These are phyloP conservation scores for Chaetomium strumarium DNA, from an alignment of 2,329 filamentous ascomycete species.

Conservation along the genomic window DNA sequence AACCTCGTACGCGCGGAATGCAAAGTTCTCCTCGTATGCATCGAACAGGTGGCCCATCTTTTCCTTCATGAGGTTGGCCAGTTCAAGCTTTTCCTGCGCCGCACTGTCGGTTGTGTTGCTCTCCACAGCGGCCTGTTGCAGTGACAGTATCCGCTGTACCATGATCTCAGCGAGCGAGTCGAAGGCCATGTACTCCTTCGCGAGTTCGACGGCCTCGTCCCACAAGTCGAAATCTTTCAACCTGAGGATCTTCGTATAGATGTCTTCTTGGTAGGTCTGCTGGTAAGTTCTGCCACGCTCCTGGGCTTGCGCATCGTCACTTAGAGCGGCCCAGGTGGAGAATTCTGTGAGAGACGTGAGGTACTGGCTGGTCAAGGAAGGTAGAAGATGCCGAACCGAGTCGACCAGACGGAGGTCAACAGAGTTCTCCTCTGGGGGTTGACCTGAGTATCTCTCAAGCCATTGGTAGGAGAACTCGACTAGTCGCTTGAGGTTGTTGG, in stretches of 20 bases:
- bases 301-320: constrained; percentile 38
- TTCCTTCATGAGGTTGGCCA: constrained; percentile 42
- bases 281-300: constrained; percentile 41
- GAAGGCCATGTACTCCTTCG: constrained; percentile 52
- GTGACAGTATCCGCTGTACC: constrained; percentile 45
- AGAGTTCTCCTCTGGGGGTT: constrained; percentile 14
- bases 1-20: constrained; percentile 73
- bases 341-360: constrained; percentile 50
- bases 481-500: constrained; percentile 56
- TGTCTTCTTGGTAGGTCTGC: constrained; percentile 41
- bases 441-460: constrained; percentile 42
- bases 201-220: constrained; percentile 52
- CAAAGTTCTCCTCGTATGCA: constrained; percentile 60
- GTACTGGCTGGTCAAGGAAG: constrained; percentile 49
- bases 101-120: constrained; percentile 32
- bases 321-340: constrained; percentile 44
- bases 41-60: constrained; percentile 51
- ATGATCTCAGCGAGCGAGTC: constrained; percentile 51
- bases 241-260: constrained; percentile 47
- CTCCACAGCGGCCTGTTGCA: constrained; percentile 33
- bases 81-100: constrained; percentile 36
- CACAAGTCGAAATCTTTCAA: constrained; percentile 51
- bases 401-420: constrained; percentile 38
- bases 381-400: constrained; percentile 43
- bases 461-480: constrained; percentile 52